These are phyloP conservation scores for Fusarium fujikuroi DNA, from an alignment of 2,329 filamentous ascomycete species.

Conservation along the genomic window DNA sequence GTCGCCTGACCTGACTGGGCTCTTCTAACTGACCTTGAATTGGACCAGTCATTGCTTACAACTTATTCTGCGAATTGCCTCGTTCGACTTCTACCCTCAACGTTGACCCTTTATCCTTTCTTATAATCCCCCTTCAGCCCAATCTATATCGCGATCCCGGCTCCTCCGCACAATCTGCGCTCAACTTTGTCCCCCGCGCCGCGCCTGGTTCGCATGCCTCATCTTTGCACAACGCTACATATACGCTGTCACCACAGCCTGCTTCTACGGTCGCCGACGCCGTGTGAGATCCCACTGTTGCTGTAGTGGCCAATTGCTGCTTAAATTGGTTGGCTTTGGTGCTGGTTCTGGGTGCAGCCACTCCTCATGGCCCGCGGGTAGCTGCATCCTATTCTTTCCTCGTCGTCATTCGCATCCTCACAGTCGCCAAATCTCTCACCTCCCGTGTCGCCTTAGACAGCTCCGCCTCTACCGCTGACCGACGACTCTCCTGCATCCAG, in stretches of 20 bases:
- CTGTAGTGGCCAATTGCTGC: slow-evolving; percentile 39
- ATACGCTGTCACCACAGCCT: slow-evolving; percentile 39
- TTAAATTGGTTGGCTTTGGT: slow-evolving; percentile 25
- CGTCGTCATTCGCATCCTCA: slow-evolving; percentile 19
- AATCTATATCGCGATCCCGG: slow-evolving; percentile 21
- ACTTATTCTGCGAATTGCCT: slow-evolving; percentile 44
- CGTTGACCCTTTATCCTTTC: background rate
- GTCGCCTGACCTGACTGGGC: slow-evolving; percentile 39
- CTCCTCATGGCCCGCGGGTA: slow-evolving; percentile 45
- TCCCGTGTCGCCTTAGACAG: slow-evolving; percentile 23
- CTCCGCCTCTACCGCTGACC: slow-evolving; percentile 3
- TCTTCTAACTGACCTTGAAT: slow-evolving; percentile 24
- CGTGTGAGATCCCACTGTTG: slow-evolving; percentile 32
- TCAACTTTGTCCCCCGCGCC: slow-evolving; percentile 31
- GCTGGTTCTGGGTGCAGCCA: slow-evolving; percentile 32
- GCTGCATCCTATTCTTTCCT: slow-evolving; percentile 40
- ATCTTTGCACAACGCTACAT: slow-evolving; percentile 49
- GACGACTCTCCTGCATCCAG: slow-evolving; percentile 13
- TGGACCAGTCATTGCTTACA: slow-evolving; percentile 39
- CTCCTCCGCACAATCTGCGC: slow-evolving; percentile 31
- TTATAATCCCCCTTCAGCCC: background rate
- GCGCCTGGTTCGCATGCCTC: slow-evolving; percentile 48
- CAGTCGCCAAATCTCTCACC: background rate
- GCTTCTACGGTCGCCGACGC: slow-evolving; percentile 39
- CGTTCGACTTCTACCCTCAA: slow-evolving; percentile 14